Conservation (phyloP, 2,329 filamentous ascomycete genomes). For the Fusarium sp. region DNA sequence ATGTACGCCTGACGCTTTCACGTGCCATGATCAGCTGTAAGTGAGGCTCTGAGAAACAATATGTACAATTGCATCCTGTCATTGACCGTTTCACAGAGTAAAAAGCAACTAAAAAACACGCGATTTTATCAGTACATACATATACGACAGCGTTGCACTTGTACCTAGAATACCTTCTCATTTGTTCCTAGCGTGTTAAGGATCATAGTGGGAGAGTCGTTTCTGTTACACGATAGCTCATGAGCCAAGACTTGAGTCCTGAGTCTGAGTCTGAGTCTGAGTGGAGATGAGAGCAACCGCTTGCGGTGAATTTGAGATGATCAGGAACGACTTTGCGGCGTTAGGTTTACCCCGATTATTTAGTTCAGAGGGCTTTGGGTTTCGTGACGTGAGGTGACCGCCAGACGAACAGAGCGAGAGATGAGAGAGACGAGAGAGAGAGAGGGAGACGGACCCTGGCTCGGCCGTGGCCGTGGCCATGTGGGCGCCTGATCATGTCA, state of each 20-base stretch:
- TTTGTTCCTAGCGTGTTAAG: not conserved
- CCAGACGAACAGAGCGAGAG: conserved; percentile 18
- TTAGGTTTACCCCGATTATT: conserved; percentile 19
- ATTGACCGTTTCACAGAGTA: conserved; percentile 26
- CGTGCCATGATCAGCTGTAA: conserved; percentile 22
- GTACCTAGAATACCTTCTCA: not conserved
- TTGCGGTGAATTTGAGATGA: conserved; percentile 8
- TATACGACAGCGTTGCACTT: conserved; percentile 18
- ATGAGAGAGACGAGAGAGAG: not conserved
- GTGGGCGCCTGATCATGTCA: conserved; percentile 36
- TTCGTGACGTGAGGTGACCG: conserved; percentile 35
- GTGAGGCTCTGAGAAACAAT: conserved; percentile 18
- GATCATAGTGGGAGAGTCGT: not conserved
- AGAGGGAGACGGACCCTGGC: no score
- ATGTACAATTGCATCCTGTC: not conserved
- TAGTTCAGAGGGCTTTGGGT: conserved; percentile 11
- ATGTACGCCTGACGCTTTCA: conserved; percentile 35
- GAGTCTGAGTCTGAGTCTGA: not conserved
- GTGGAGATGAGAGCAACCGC: conserved; percentile 3
- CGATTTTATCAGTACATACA: conserved; percentile 6
- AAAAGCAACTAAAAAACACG: conserved; percentile 31
- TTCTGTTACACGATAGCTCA: conserved; percentile 10
- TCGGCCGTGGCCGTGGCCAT: conserved; percentile 17
- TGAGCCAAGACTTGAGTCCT: not conserved
- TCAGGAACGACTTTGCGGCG: conserved; percentile 20